Evolutionary conservation across 2,329 filamentous ascomycete species (phyloP).

Genomic region (Colletotrichum truncatum): DNA sequence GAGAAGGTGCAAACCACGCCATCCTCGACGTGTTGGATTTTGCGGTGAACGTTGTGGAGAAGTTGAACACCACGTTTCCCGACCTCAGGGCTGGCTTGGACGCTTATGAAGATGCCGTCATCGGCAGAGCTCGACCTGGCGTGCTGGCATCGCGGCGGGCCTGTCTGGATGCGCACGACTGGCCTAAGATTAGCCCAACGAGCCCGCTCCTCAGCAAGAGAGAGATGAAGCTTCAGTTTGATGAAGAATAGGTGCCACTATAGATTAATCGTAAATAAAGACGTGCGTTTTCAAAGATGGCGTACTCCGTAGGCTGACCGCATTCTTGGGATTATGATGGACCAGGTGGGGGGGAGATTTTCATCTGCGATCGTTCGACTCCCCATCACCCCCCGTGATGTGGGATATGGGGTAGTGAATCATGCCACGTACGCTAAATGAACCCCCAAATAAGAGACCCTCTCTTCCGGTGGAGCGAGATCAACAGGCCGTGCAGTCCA

Average conservation of each 20-base stretch:
- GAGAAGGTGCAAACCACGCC: conserved; percentile 66
- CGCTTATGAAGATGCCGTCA: conserved; percentile 54
- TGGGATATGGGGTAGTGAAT: conserved; percentile 7
- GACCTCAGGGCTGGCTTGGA: conserved; percentile 41
- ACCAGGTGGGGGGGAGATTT: not conserved
- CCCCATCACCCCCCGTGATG: conserved; percentile 2
- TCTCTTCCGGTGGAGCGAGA: not conserved
- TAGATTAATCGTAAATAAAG: not conserved
- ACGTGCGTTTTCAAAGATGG: not conserved
- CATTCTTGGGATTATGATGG: not conserved
- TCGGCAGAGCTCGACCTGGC: conserved; percentile 51
- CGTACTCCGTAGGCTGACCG: no score
- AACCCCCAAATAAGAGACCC: not conserved
- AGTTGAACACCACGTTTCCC: conserved; percentile 14
- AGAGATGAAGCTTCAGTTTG: conserved; percentile 42
- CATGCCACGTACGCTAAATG: not conserved
- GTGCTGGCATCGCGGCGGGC: conserved; percentile 61
- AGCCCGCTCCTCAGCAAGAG: conserved; percentile 52
- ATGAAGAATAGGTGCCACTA: conserved; percentile 33
- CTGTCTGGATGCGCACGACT: conserved; percentile 64
- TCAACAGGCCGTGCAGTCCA: conserved; percentile 14
- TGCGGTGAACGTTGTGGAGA: conserved; percentile 40
- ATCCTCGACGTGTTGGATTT: conserved; percentile 61
- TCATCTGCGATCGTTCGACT: not conserved
- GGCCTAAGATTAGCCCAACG: conserved; percentile 45